Base-by-base conservation (phyloP, 306 rosid species). In the Lithocarpus polystachyus region DNA sequence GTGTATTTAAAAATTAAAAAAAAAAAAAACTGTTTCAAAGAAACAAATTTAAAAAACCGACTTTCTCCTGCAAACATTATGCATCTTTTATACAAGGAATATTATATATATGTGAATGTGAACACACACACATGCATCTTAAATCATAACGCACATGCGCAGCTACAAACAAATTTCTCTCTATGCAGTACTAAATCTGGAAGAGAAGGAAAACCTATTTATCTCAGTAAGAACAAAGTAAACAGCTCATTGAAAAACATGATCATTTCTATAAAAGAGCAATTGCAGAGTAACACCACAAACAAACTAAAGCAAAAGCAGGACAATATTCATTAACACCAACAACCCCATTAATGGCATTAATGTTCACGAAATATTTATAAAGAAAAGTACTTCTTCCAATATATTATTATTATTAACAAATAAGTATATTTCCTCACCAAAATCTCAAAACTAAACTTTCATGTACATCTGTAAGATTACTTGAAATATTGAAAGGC, bases 381-480 rank as follows among this genome's bases (percentile, higher is more conserved):
- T 18, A 31, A 68, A 14, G 19, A 40, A 54, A 28, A 76, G 72
- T 48, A 74, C 75, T 51, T 82, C 64, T 52, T 72, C 45, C 77
- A 8, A 86, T 75, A 75, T 75, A 75, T 68, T 68, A 69, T 68
- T 68, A 69, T 68, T 68, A 54, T 77, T 83, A 71, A 55, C 69
- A 84, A 88, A 79, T 56, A 53, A 83, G 70, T 76, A 80, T 77
- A 80, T 67, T 82, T 22, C 68, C 85, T 82, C 74, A 77, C 68
- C 76, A 83, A 87, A 80, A 85, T 83, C 86, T 64, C 79, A 71
- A 81, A 75, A 60, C 86, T 83, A 79, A 84, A 75, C 26, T 60
- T 83, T 81, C 86, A 88, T 88, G 69, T 88, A 88, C 91, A 85
- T 79, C 84, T 86, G 68, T 83, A 51, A 82, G 73, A 82, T 80